A percentile compares a stretch with the other conserved stretches of the same genome.
Conservation (phyloP, 23 red algal species). For the Gracilaria gracilis region DNA sequence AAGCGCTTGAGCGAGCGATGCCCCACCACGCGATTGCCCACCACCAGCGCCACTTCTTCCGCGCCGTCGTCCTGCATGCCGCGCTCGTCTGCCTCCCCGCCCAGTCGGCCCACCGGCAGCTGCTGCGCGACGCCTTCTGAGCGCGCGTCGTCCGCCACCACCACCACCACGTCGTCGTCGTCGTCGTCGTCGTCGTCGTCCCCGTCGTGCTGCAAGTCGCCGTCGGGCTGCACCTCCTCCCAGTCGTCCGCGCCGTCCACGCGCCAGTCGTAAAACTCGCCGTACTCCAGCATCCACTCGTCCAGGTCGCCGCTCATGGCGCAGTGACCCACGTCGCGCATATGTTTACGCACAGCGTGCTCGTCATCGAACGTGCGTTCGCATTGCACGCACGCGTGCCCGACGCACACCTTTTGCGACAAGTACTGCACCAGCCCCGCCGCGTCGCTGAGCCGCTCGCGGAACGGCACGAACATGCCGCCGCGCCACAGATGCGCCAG, state of each 20-base stretch:
- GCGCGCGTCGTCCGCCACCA: not conserved
- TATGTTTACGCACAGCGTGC: slow-evolving; percentile 72
- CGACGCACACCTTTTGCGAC: slow-evolving; percentile 84
- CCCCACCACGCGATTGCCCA: slow-evolving; percentile 39
- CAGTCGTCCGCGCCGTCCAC: not conserved
- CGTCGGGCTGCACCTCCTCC: not conserved
- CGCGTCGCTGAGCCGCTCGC: slow-evolving; percentile 71
- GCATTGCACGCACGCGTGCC: slow-evolving; percentile 69
- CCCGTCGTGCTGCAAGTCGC: slow-evolving; percentile 59
- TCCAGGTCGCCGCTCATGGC: slow-evolving; percentile 77
- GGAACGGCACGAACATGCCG: slow-evolving; percentile 87
- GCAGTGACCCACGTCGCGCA: slow-evolving; percentile 89
- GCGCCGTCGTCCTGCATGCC: slow-evolving; percentile 15
- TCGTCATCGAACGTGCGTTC: slow-evolving; percentile 68
- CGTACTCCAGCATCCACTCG: slow-evolving; percentile 83
- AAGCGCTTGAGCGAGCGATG: slow-evolving; percentile 68
- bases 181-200: slow-evolving; percentile 47
- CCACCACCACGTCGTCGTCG: slow-evolving; percentile 17
- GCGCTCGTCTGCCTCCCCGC: not conserved
- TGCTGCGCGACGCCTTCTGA: not conserved
- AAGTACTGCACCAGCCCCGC: slow-evolving; percentile 85
- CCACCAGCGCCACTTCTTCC: slow-evolving; percentile 57
- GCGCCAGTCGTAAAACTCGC: slow-evolving; percentile 75
- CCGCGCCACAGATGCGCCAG: slow-evolving; percentile 76
- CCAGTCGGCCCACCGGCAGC: slow-evolving; percentile 12